Percentiles rank a stretch among this genome's conserved stretches.
These are phyloP conservation scores for Colletotrichum australisinense DNA, from an alignment of 2,329 filamentous ascomycete genomes.

Conservation along the genomic window DNA sequence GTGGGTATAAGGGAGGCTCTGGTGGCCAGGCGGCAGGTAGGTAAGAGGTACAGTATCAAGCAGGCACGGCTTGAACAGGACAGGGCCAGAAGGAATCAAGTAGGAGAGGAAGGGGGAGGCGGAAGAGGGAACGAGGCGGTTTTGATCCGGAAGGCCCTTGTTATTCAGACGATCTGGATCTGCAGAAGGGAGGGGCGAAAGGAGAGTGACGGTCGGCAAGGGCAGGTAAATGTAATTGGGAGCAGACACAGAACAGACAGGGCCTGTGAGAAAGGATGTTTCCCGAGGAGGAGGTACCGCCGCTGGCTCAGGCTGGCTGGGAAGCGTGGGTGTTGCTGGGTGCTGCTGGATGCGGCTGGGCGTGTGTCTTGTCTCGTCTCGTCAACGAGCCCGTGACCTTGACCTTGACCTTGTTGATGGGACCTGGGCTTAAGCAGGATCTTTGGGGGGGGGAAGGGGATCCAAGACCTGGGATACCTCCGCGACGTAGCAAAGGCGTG, in stretches of 20 bases:
- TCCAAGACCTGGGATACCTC: not conserved
- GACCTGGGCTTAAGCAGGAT: constrained; percentile 20
- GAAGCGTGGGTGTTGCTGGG: not conserved
- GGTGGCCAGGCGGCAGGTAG: not conserved
- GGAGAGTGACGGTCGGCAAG: constrained; percentile 29
- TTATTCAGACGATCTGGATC: constrained; percentile 33
- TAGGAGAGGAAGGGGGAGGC: constrained; percentile 12
- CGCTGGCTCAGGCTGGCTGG: not conserved
- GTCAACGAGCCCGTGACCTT: constrained; percentile 28
- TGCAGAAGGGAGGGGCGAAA: constrained; percentile 31
- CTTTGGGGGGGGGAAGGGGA: not conserved
- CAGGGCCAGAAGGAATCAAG: constrained; percentile 19
- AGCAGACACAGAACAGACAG: constrained; percentile 22
- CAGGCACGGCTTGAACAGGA: constrained; percentile 7
- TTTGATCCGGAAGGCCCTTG: constrained; percentile 23
- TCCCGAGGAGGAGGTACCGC: constrained; percentile 12
- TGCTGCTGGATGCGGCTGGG: constrained; percentile 4
- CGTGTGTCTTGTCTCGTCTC: constrained; percentile 29
- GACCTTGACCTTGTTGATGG: constrained; percentile 15
- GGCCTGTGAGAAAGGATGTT: constrained; percentile 20
- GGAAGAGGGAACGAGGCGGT: constrained; percentile 16
- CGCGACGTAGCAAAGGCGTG: constrained; percentile 12
- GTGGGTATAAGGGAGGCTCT: constrained; percentile 10
- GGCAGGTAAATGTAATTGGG: constrained; percentile 34
- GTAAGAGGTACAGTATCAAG: constrained; percentile 1